These are phyloP conservation scores for Pascua sp. DNA, from an alignment of 1,284 basidiomycete species.

Conservation along the genomic window DNA sequence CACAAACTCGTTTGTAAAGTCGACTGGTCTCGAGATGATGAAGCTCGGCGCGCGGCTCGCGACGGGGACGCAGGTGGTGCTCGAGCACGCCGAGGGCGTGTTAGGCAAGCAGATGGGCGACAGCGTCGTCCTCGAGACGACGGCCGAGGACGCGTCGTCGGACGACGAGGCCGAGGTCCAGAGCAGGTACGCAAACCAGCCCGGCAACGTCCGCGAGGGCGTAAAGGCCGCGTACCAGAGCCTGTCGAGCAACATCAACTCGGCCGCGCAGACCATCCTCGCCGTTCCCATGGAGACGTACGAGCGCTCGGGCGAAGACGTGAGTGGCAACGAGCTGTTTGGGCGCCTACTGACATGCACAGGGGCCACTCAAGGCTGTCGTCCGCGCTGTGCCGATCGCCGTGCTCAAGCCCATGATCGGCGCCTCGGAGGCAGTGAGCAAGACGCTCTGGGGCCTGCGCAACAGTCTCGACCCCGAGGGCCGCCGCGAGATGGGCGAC, in stretches of 20 bases:
- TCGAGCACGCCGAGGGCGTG: constrained; percentile 92
- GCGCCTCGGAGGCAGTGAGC: constrained; percentile 90
- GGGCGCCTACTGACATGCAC: constrained; percentile 6
- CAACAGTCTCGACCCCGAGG: constrained; percentile 78
- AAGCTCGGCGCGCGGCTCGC: constrained; percentile 91
- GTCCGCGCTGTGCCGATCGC: constrained; percentile 95
- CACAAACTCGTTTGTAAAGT: constrained; percentile 84
- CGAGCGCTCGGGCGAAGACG: constrained; percentile 82
- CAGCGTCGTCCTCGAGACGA: constrained; percentile 16
- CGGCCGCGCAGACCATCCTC: constrained; percentile 94
- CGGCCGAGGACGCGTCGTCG: constrained; percentile 3
- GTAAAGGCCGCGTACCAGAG: constrained; percentile 86
- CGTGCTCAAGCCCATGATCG: constrained; percentile 92
- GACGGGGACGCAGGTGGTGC: constrained; percentile 93
- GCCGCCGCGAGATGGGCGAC: constrained; percentile 72
- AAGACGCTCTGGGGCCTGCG: constrained; percentile 90
- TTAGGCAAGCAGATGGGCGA: constrained; percentile 58
- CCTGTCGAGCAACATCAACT: constrained; percentile 75
- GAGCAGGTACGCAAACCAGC: constrained; percentile 88
- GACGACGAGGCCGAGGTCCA: constrained; percentile 50
- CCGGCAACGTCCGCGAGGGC: constrained; percentile 75
- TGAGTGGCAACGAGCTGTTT: constrained; percentile 44
- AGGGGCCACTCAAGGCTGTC: constrained; percentile 88
- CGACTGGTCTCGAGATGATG: constrained; percentile 90
- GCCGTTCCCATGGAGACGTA: constrained; percentile 99